These are phyloP conservation scores for Macrophomina phaseolina DNA, from an alignment of 2,329 filamentous ascomycete species.

Conservation along the genomic window DNA sequence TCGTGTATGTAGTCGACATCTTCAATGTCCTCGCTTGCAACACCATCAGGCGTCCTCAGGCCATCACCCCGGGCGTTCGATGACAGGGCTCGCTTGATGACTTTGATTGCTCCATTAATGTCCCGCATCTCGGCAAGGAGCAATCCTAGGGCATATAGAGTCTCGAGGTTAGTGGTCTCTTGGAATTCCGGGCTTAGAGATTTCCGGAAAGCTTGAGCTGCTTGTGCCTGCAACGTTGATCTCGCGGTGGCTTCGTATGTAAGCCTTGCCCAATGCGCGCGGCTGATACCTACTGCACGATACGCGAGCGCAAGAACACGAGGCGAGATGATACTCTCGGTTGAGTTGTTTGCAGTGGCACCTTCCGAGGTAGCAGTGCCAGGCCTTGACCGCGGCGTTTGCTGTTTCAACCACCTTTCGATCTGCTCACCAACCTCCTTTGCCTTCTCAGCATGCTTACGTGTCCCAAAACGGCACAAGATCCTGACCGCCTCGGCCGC, in stretches of 20 bases:
- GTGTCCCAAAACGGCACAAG: conserved; percentile 80
- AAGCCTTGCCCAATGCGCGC: conserved; percentile 84
- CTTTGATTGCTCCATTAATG: conserved; percentile 77
- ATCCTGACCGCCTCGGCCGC: conserved; percentile 80
- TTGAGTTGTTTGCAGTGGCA: conserved; percentile 34
- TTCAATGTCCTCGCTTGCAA: conserved; percentile 34
- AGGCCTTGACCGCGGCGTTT: conserved; percentile 39
- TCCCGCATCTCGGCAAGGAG: conserved; percentile 88
- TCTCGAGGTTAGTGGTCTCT: conserved; percentile 72
- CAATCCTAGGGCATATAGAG: conserved; percentile 80
- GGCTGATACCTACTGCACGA: conserved; percentile 82
- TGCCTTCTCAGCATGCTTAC: conserved; percentile 78
- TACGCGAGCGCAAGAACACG: conserved; percentile 69
- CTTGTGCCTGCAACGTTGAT: conserved; percentile 75
- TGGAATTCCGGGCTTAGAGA: conserved; percentile 72
- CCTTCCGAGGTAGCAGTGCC: conserved; percentile 34
- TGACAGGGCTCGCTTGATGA: conserved; percentile 77
- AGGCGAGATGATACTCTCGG: conserved; percentile 58
- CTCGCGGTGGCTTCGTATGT: conserved; percentile 77
- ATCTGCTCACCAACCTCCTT: conserved; percentile 72
- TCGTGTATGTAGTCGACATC: conserved; percentile 55
- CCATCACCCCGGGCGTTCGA: conserved; percentile 51
- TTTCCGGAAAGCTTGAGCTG: conserved; percentile 75
- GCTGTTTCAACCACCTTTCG: conserved; percentile 74
- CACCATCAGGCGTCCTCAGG: conserved; percentile 40